Conservation (phyloP, 352 stramenopile genomes). For the Phytophthora uliginosa region DNA sequence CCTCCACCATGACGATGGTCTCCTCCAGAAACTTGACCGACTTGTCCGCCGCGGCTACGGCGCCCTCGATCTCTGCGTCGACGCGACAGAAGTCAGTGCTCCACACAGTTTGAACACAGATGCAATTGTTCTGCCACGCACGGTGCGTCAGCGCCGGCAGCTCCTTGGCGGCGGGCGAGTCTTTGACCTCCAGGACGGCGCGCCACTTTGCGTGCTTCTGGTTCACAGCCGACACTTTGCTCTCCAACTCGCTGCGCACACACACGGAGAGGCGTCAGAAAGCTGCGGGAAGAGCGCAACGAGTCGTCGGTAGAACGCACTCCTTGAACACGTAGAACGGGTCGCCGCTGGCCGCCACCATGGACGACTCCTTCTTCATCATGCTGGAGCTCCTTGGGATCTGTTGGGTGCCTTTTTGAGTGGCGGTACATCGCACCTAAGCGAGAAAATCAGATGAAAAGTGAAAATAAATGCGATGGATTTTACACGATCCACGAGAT, state of each 20-base stretch:
- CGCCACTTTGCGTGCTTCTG: constrained; percentile 81
- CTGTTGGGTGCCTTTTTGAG: constrained; percentile 19
- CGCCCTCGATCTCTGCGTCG: constrained; percentile 64
- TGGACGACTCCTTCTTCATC: constrained; percentile 42
- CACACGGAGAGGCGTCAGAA: constrained; percentile 9
- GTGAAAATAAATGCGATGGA: not conserved
- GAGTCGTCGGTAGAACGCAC: constrained; percentile 38
- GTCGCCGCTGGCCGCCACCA: constrained; percentile 62
- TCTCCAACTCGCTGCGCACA: constrained; percentile 70
- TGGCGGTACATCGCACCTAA: constrained; percentile 25
- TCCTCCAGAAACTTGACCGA: constrained; percentile 87
- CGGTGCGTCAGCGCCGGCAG: constrained; percentile 64
- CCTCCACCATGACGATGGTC: constrained; percentile 86
- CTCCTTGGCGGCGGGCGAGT: constrained; percentile 56
- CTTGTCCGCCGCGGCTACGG: constrained; percentile 69
- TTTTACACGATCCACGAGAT: not conserved
- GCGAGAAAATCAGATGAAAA: constrained; percentile 13
- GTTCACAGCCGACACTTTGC: constrained; percentile 79
- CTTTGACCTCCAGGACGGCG: constrained; percentile 53
- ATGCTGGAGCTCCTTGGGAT: constrained; percentile 14
- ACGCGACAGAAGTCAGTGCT: not conserved
- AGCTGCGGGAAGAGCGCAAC: constrained; percentile 1
- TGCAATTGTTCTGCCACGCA: constrained; percentile 33
- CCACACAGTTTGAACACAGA: too few relatives aligned
- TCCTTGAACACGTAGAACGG: constrained; percentile 91